Percentiles rank a stretch among this genome's conserved stretches.
Conservation (phyloP, 1,284 basidiomycete species). For the Moesziomyces sp. region DNA sequence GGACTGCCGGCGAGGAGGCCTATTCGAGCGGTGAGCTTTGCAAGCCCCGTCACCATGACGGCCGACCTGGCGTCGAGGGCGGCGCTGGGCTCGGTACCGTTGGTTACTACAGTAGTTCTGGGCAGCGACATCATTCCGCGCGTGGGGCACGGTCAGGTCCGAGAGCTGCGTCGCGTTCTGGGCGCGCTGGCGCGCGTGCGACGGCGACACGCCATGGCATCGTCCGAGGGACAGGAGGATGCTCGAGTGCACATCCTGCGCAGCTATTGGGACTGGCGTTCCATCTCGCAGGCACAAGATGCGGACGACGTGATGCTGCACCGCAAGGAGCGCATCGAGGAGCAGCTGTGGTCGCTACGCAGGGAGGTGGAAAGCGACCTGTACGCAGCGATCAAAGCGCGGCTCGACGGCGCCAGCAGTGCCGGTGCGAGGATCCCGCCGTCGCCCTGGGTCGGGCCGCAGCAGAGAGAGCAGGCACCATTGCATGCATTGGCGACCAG, state of each 20-base stretch:
- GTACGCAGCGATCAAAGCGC: constrained; percentile 58
- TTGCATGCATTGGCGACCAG: constrained; percentile 59
- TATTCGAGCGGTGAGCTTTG: constrained; percentile 65
- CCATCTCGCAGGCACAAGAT: constrained; percentile 37
- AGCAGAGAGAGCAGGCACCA: constrained; percentile 43
- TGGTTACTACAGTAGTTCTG: constrained; percentile 59
- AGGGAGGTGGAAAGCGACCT: constrained; percentile 65
- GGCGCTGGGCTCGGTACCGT: constrained; percentile 55
- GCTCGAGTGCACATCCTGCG: constrained; percentile 59
- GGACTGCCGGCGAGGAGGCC: constrained; percentile 59
- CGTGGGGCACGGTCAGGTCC: constrained; percentile 63
- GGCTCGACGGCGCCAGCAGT: constrained; percentile 36
- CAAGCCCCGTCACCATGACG: constrained; percentile 64
- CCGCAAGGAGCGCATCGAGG: constrained; percentile 57
- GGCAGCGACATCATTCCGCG: constrained; percentile 65
- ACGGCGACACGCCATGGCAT: constrained; percentile 44
- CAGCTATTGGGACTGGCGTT: constrained; percentile 62
- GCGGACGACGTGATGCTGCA: constrained; percentile 60
- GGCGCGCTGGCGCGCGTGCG: constrained; percentile 63
- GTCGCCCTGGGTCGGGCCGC: constrained; percentile 62
- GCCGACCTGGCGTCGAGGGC: constrained; percentile 52
- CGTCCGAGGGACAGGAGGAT: constrained; percentile 45
- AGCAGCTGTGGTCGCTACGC: constrained; percentile 61
- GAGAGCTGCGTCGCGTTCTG: constrained; percentile 64
- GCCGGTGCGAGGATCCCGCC: constrained; percentile 33